phyloP scores from a whole-genome alignment of 2,329 filamentous ascomycete genomes.

The Aphanoascus verrucosus region DNA sequence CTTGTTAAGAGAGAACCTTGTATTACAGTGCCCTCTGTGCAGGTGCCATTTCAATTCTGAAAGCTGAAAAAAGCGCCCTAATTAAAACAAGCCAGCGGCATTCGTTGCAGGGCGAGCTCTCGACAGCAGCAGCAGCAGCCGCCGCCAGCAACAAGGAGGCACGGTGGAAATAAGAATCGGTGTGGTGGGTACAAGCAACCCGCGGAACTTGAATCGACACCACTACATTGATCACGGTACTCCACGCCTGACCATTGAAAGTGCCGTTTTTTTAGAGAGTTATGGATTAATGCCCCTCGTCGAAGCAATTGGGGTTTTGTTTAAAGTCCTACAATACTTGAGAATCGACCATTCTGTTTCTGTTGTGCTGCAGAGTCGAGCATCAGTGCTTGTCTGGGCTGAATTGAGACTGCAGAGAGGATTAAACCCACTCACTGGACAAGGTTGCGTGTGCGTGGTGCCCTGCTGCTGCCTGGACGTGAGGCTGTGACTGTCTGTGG shows the following conservation, averaged over 20 bases:
- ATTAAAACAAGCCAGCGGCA: conserved; percentile 7
- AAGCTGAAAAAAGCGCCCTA: neutral
- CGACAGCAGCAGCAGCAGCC: neutral
- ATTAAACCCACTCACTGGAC: neutral
- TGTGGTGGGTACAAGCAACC: conserved; percentile 5
- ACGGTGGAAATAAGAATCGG: neutral
- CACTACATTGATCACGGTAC: conserved; percentile 2
- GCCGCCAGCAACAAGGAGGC: neutral
- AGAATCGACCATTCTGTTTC: neutral
- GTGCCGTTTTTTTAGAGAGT: conserved; percentile 2
- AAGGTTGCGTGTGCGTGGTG: neutral
- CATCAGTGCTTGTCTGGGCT: neutral
- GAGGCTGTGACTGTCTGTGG: no score
- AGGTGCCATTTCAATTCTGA: conserved; percentile 3
- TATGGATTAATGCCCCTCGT: conserved; percentile 10
- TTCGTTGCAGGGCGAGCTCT: neutral
- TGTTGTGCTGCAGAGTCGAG: neutral
- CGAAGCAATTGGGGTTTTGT: neutral
- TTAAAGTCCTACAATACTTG: conserved; percentile 4
- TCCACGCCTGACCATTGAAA: conserved; percentile 5
- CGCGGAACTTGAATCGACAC: neutral
- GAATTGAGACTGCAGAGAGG: no score
- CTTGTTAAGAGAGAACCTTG: conserved; percentile 7
- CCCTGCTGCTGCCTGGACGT: neutral
- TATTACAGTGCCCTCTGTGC: conserved; percentile 6